Conservation (phyloP, 1,139 yeast species). For the Sugiyamaella xylanicola region DNA sequence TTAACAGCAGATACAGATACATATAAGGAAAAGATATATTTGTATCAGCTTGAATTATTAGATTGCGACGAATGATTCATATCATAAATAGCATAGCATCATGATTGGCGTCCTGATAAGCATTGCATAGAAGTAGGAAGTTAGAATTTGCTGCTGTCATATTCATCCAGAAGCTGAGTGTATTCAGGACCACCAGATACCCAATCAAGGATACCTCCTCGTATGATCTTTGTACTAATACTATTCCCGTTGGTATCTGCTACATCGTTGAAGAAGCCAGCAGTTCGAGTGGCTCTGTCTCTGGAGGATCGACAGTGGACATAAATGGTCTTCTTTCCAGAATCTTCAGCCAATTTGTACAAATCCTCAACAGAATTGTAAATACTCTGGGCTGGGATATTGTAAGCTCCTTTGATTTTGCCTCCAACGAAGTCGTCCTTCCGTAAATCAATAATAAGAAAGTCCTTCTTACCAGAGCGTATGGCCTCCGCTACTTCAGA, state of each 20-base stretch:
- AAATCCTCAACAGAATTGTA: conserved; percentile 29
- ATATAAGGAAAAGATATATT: no score
- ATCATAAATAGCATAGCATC: no score
- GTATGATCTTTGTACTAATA: conserved; percentile 29
- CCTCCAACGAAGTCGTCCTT: conserved; percentile 35
- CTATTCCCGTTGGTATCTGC: conserved; percentile 25
- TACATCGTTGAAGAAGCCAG: conserved; percentile 34
- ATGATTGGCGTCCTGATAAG: no score
- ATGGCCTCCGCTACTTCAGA: conserved; percentile 27
- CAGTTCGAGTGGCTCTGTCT: conserved; percentile 32
- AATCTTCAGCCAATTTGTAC: conserved; percentile 30
- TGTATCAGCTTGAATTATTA: no score
- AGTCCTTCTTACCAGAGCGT: conserved; percentile 21
- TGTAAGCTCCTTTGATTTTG: conserved; percentile 32
- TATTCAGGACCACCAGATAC: conserved; percentile 31
- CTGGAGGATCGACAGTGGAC: conserved; percentile 33
- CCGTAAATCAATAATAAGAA: conserved; percentile 32
- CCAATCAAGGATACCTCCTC: conserved; percentile 35
- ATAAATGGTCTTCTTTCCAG: conserved; percentile 31
- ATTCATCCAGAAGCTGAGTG: conserved; percentile 31
- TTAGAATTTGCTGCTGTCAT: conserved; percentile 25
- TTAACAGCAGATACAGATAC: no score
- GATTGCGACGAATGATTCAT: no score
- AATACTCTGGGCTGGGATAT: conserved; percentile 36
- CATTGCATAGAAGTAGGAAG: no score